A percentile compares a stretch with the other conserved stretches of the same genome.
Conservation (phyloP, 371 early-diverging fungal species). For the Sanchytrium tribonematis region DNA sequence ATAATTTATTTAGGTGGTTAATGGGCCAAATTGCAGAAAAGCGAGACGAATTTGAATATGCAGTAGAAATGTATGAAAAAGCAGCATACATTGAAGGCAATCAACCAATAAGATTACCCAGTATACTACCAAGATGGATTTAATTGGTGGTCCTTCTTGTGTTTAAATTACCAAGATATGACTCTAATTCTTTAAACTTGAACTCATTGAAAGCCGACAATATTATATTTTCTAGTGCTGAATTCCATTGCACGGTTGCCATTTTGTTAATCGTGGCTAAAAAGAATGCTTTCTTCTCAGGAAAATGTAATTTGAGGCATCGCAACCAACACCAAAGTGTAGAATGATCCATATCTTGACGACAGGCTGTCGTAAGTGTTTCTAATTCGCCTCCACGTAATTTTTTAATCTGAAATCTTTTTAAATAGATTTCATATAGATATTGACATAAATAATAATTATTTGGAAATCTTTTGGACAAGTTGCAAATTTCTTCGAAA, state of each 20-base stretch:
- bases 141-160: too few species aligned
- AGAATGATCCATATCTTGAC: background rate
- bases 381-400: background rate
- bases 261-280: background rate
- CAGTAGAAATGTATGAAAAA: too few species aligned
- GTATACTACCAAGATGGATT: too few species aligned
- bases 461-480: background rate
- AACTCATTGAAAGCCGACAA: background rate
- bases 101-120: too few species aligned
- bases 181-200: background rate
- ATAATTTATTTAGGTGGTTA: too few species aligned
- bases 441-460: background rate
- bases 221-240: background rate
- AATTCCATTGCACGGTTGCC: background rate
- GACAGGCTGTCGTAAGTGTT: background rate
- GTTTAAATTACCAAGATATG: background rate
- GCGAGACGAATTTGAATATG: too few species aligned
- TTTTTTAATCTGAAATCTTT: background rate
- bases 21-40: too few species aligned
- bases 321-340: background rate
- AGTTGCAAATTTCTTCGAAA: background rate
- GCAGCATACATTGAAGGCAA: too few species aligned
- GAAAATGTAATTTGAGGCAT: background rate
- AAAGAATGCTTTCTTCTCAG: background rate
- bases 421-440: background rate